A percentile compares a stretch with the other conserved stretches of the same genome.
Evolutionary conservation across 148 eudicot species (phyloP).

Genomic region (Polygonum aviculare): DNA sequence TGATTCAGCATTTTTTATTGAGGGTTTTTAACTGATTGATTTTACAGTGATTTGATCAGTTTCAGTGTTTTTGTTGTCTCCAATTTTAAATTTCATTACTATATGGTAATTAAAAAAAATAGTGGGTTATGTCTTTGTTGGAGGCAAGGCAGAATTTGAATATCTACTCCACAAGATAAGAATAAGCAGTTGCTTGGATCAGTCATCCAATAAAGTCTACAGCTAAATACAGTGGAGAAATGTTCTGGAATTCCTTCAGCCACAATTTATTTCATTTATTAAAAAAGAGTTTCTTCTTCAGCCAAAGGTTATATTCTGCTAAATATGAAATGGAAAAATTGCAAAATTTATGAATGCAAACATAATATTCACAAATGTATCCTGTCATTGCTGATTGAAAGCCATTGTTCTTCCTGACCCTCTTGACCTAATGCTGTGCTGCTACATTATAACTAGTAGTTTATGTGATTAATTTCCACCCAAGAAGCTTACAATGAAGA

Average conservation of each 20-base stretch:
- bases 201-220: background rate
- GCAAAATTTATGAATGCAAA: background rate
- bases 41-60: background rate
- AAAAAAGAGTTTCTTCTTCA: background rate
- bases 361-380: background rate
- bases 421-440: background rate
- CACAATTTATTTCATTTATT: background rate
- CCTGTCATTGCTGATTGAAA: background rate
- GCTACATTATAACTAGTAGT: background rate
- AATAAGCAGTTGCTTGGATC: background rate
- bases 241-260: constrained; percentile 4
- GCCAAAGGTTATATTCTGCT: background rate
- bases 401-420: background rate
- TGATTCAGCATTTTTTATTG: background rate
- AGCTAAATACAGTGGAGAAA: background rate
- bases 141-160: background rate
- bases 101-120: background rate
- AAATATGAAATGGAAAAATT: background rate
- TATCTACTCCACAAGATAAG: background rate
- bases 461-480: background rate
- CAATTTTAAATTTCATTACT: background rate
- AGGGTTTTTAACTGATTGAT: background rate
- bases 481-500: no score
- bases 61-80: background rate
- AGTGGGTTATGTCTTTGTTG: background rate